Evolutionary conservation across 2,329 filamentous ascomycete species (phyloP).

Genomic region (Cryphonectria naterciae): DNA sequence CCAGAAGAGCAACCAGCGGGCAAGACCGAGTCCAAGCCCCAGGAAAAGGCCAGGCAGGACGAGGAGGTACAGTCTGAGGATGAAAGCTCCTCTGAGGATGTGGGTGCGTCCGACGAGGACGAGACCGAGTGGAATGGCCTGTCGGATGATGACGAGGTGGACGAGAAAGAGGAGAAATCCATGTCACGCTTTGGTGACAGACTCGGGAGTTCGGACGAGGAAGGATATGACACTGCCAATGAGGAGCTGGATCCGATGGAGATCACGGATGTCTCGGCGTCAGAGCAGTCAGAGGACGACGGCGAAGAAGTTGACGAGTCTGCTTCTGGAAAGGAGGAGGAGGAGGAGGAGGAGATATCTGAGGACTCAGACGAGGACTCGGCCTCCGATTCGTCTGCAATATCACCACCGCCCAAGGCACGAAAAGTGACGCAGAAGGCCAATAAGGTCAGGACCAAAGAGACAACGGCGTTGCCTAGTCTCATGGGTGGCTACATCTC

Average conservation of each 20-base stretch:
- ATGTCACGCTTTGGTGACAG: constrained; percentile 24
- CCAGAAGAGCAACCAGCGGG: constrained; percentile 38
- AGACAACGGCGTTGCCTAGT: constrained; percentile 71
- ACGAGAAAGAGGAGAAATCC: constrained; percentile 40
- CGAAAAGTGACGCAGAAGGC: constrained; percentile 36
- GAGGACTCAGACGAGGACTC: constrained; percentile 12
- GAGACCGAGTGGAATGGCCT: constrained; percentile 39
- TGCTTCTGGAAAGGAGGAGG: constrained; percentile 28
- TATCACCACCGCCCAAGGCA: constrained; percentile 32
- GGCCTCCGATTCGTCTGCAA: constrained; percentile 28
- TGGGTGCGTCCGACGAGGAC: constrained; percentile 41
- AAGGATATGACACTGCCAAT: constrained; percentile 29
- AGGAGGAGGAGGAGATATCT: constrained; percentile 26
- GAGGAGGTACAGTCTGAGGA: constrained; percentile 32
- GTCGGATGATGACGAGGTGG: constrained; percentile 40
- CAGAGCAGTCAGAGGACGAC: constrained; percentile 28
- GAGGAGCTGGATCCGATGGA: constrained; percentile 29
- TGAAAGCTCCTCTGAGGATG: constrained; percentile 26
- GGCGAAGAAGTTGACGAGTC: constrained; percentile 34
- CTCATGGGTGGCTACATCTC: constrained; percentile 82
- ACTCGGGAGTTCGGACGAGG: constrained; percentile 29
- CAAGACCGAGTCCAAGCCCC: constrained; percentile 28
- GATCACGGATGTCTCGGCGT: constrained; percentile 31
- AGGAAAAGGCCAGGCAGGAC: constrained; percentile 32
- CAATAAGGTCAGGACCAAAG: constrained; percentile 30